Evolutionary conservation across 495 filamentous ascomycete species (phyloP).

Genomic region (Podospora comata): DNA sequence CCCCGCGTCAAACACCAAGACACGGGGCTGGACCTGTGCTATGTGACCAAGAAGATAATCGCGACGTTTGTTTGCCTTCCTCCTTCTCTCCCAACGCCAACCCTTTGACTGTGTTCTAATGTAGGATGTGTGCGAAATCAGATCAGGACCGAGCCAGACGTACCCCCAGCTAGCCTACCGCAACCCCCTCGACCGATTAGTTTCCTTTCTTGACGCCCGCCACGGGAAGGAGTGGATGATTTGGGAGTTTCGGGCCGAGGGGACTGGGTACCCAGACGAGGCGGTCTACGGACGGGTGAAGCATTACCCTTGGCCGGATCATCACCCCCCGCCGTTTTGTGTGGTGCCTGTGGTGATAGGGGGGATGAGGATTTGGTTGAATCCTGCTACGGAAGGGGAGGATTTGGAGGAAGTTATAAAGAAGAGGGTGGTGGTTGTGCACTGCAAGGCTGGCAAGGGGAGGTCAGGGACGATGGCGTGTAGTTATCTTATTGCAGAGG

Average conservation of each 20-base stretch:
- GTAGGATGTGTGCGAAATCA: constrained; percentile 13
- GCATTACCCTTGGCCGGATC: constrained; percentile 95
- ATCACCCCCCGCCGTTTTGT: constrained; percentile 91
- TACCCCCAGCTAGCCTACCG: constrained; percentile 90
- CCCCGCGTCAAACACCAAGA: constrained; percentile 80
- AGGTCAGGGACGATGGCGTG: constrained; percentile 85
- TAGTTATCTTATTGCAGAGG: constrained; percentile 84
- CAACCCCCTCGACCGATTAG: constrained; percentile 80
- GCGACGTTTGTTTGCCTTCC: constrained; percentile 50
- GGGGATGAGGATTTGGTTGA: constrained; percentile 84
- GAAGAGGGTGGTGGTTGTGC: constrained; percentile 77
- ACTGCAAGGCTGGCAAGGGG: constrained; percentile 97
- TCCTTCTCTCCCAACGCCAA: background rate
- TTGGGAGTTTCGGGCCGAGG: constrained; percentile 96
- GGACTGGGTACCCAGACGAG: constrained; percentile 87
- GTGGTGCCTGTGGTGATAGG: constrained; percentile 84
- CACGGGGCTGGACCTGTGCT: constrained; percentile 89
- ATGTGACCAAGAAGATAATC: constrained; percentile 78
- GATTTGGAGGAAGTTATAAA: constrained; percentile 17
- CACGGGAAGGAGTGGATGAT: constrained; percentile 85
- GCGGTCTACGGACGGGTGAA: constrained; percentile 79
- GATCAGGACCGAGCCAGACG: constrained; percentile 81
- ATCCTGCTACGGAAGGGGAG: constrained; percentile 25
- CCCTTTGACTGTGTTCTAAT: background rate
- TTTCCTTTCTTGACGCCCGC: constrained; percentile 79